These are phyloP conservation scores for Priceomyces haplophilus DNA, from an alignment of 805 yeast genomes.

Conservation along the genomic window DNA sequence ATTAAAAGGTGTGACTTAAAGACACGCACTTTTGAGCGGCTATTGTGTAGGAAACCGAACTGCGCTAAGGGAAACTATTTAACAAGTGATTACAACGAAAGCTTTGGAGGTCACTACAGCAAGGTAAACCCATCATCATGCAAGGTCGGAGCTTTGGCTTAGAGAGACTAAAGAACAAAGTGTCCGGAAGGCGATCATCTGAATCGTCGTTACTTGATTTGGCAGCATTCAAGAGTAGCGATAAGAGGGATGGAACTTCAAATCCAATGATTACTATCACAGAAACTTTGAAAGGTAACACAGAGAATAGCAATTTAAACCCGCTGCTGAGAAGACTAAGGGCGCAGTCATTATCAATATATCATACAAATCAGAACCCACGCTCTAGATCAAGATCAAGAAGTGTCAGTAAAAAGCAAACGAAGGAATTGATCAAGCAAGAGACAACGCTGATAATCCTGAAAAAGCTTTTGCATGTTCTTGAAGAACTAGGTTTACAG, in stretches of 20 bases:
- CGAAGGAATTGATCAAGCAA: conserved; percentile 37
- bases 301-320: not conserved
- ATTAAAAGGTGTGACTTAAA: not conserved
- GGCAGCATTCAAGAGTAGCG: conserved; percentile 10
- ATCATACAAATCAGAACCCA: conserved; percentile 1
- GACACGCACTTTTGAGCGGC: not conserved
- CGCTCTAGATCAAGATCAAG: conserved; percentile 14
- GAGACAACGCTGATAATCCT: conserved; percentile 35
- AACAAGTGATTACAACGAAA: too few species aligned
- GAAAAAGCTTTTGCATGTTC: conserved; percentile 28
- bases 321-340: conserved; percentile 7
- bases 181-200: conserved; percentile 23
- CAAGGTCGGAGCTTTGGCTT: conserved; percentile 15
- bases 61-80: too few species aligned
- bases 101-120: not conserved
- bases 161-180: conserved; percentile 28
- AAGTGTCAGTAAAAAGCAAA: conserved; percentile 23
- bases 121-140: conserved; percentile 4
- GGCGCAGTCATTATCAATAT: conserved; percentile 14
- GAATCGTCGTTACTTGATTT: conserved; percentile 22
- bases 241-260: conserved; percentile 19
- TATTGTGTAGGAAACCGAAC: conserved; percentile 1
- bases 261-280: conserved; percentile 19
- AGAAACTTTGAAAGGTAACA: conserved; percentile 11
- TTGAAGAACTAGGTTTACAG: conserved; percentile 39